Evolutionary conservation across 129 eudicot genomes (phyloP).

Genomic region (Flaveria bidentis): DNA sequence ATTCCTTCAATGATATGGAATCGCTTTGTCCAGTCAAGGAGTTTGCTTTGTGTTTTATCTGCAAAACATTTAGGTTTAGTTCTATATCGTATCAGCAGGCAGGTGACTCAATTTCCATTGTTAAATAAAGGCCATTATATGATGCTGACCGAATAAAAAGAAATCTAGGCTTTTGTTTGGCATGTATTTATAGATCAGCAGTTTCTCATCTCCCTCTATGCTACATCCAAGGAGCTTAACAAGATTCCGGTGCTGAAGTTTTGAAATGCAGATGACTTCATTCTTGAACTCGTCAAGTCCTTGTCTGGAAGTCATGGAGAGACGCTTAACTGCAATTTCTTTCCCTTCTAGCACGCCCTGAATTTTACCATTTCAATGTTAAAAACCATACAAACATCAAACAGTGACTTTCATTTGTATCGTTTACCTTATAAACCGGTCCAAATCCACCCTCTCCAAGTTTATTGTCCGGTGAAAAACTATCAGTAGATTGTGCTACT

Average conservation of each 20-base stretch:
- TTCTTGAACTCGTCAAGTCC: constrained; percentile 9
- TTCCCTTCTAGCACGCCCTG: constrained; percentile 12
- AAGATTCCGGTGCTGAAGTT: constrained; percentile 18
- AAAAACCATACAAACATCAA: not conserved
- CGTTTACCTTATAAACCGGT: constrained; percentile 37
- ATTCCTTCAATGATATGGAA: constrained; percentile 11
- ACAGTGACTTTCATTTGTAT: not conserved
- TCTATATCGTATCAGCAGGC: not conserved
- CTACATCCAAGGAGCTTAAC: constrained; percentile 18
- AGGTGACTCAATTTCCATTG: not conserved
- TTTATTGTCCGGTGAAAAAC: constrained; percentile 27
- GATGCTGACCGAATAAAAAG: not conserved
- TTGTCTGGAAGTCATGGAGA: constrained; percentile 13
- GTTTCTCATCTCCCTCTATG: not conserved
- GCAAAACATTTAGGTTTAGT: not conserved
- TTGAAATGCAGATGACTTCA: constrained; percentile 18
- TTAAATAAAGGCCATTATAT: not conserved
- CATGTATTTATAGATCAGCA: constrained; percentile 11
- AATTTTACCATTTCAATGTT: not conserved
- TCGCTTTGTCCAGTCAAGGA: constrained; percentile 6
- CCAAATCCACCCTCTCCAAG: constrained; percentile 49
- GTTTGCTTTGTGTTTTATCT: not conserved
- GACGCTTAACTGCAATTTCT: constrained; percentile 19
- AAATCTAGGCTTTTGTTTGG: constrained; percentile 6
- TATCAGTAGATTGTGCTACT: constrained; percentile 20